phyloP scores from a whole-genome alignment of 83 land plant genomes.

The Picea mariana region DNA sequence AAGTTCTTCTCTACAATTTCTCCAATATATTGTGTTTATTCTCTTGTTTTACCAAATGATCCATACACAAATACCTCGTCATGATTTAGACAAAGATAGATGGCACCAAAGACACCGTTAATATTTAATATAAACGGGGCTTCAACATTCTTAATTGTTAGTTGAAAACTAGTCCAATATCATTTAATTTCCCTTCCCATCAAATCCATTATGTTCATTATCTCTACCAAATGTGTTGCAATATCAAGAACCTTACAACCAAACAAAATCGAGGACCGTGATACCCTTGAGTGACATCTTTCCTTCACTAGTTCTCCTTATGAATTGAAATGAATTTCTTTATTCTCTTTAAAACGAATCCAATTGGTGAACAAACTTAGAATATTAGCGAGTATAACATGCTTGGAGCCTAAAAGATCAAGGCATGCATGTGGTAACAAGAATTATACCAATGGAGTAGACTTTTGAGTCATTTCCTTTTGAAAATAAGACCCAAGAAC shows the following conservation, averaged over 20 bases:
- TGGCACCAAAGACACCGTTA: too few relatives aligned
- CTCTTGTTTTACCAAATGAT: too few relatives aligned
- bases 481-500: slow-evolving; percentile 39
- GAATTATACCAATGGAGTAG: slow-evolving; percentile 46
- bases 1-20: too few relatives aligned
- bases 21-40: too few relatives aligned
- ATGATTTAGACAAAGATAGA: too few relatives aligned
- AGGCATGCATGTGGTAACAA: slow-evolving; percentile 40
- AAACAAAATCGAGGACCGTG: slow-evolving; percentile 61
- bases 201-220: slow-evolving; percentile 6
- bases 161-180: too few relatives aligned
- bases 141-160: too few relatives aligned
- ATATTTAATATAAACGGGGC: too few relatives aligned
- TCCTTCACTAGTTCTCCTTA: too few relatives aligned
- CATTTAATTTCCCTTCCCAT: too few relatives aligned
- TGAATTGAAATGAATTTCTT: too few relatives aligned
- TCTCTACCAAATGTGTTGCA: slow-evolving; percentile 27
- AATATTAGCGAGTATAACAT: slow-evolving; percentile 34
- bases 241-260: slow-evolving; percentile 61
- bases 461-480: slow-evolving; percentile 58
- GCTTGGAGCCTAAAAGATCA: slow-evolving; percentile 35
- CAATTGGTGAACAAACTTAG: slow-evolving; percentile 33
- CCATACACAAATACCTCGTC: too few relatives aligned
- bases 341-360: slow-evolving; percentile 1
- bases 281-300: not conserved